Conservation (phyloP, 2,329 filamentous ascomycete genomes). For the Aureobasidium sp. region DNA sequence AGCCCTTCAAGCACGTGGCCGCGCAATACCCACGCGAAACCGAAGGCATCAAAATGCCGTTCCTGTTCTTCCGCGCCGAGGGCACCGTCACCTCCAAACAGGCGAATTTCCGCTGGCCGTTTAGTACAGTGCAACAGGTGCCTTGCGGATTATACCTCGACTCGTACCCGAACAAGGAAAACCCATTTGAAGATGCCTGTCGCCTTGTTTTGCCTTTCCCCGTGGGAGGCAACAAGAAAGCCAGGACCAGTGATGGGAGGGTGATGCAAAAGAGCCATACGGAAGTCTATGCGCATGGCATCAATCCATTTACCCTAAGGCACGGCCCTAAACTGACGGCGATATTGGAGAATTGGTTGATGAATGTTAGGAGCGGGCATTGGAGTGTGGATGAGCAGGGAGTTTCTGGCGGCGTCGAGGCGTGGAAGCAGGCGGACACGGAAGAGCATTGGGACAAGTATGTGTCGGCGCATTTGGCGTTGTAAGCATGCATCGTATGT, state of each 20-base stretch:
- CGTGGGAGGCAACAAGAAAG: conserved; percentile 23
- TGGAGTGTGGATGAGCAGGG: conserved; percentile 26
- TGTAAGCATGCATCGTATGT: background rate
- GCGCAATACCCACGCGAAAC: conserved; percentile 23
- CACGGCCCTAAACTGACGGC: conserved; percentile 26
- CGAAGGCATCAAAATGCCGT: conserved; percentile 26
- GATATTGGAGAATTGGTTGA: conserved; percentile 26
- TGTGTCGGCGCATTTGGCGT: conserved; percentile 1
- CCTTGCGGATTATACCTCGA: conserved; percentile 29
- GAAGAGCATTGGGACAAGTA: conserved; percentile 22
- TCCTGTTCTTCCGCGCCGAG: conserved; percentile 25
- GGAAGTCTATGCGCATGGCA: conserved; percentile 26
- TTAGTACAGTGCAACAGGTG: conserved; percentile 24
- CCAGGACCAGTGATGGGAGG: conserved; percentile 23
- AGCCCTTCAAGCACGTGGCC: conserved; percentile 25
- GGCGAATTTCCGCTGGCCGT: conserved; percentile 27
- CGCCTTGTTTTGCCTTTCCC: conserved; percentile 25
- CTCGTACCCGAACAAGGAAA: conserved; percentile 25
- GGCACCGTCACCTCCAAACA: conserved; percentile 25
- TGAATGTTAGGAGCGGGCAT: conserved; percentile 25
- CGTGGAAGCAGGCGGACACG: conserved; percentile 26
- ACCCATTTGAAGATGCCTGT: conserved; percentile 28
- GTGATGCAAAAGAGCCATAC: conserved; percentile 23
- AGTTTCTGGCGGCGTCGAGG: conserved; percentile 24
- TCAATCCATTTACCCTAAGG: conserved; percentile 26